phyloP scores from a whole-genome alignment of 106 monocot species.

The Alisma plantagoaquatica region DNA sequence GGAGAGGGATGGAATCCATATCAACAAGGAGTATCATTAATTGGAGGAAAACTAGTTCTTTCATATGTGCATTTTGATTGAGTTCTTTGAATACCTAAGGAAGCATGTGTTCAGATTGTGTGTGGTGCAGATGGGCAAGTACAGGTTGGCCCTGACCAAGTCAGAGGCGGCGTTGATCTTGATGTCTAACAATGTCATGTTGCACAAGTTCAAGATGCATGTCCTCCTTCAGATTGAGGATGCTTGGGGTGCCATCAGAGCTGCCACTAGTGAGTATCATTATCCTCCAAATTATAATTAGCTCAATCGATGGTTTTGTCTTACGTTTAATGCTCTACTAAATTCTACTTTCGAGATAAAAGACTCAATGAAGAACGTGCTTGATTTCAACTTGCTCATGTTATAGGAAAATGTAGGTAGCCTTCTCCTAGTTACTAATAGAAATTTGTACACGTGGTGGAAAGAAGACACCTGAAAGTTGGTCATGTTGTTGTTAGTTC shows the following conservation, averaged over 20 bases:
- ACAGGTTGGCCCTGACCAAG: conserved; percentile 62
- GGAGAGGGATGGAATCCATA: too few relatives aligned
- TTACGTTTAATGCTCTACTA: too few relatives aligned
- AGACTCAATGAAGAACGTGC: too few relatives aligned
- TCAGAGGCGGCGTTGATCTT: conserved; percentile 57
- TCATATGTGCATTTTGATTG: not conserved
- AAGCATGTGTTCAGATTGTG: too few relatives aligned
- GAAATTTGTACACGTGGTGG: too few relatives aligned
- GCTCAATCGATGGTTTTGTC: not conserved
- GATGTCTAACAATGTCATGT: conserved; percentile 36
- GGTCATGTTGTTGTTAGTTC: too few relatives aligned
- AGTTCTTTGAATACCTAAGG: not conserved
- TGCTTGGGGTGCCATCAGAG: conserved; percentile 50
- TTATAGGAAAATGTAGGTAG: too few relatives aligned
- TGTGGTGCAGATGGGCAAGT: conserved; percentile 71
- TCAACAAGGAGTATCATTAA: conserved; percentile 23
- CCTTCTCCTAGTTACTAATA: not conserved
- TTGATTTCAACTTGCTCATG: too few relatives aligned
- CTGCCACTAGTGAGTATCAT: conserved; percentile 34
- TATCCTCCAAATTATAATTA: not conserved
- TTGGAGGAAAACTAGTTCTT: conserved; percentile 10
- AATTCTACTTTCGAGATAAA: too few relatives aligned
- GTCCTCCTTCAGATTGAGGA: conserved; percentile 60
- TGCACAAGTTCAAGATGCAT: conserved; percentile 74
- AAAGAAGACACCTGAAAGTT: too few relatives aligned